These are phyloP conservation scores for Alternaria viburni DNA, from an alignment of 2,329 filamentous ascomycete genomes.

Conservation along the genomic window DNA sequence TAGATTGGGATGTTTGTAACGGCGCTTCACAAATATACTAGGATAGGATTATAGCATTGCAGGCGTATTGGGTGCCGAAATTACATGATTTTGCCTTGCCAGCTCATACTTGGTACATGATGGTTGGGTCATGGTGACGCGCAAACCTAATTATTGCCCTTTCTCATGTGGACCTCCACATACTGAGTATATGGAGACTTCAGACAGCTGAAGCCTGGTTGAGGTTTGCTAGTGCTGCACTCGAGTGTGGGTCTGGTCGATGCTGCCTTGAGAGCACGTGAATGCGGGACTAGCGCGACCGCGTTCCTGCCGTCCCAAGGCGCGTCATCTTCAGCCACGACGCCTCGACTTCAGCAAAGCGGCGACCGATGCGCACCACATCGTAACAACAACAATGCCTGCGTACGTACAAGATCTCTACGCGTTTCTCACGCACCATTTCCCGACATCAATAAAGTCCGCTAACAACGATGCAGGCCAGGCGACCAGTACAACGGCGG, in stretches of 20 bases:
- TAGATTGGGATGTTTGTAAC: background rate
- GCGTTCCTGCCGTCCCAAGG: conserved; percentile 29
- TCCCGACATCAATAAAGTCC: background rate
- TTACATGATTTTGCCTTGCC: background rate
- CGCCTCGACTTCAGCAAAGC: conserved; percentile 30
- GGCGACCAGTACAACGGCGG: conserved; percentile 47
- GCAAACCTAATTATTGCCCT: fast-evolving
- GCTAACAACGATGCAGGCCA: conserved; percentile 38
- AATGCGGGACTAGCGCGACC: conserved; percentile 21
- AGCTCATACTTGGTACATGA: background rate
- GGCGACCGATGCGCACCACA: conserved; percentile 32
- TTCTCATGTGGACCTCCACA: background rate
- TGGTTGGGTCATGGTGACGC: background rate
- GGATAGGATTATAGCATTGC: background rate
- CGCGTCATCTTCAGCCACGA: conserved; percentile 42
- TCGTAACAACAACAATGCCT: conserved; percentile 40
- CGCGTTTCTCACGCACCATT: background rate
- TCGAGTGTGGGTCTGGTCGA: background rate
- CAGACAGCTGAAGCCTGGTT: background rate
- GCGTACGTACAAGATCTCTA: conserved; percentile 34
- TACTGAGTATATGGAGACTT: background rate
- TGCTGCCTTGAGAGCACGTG: conserved; percentile 17
- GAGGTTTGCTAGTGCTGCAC: conserved; percentile 8
- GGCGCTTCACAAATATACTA: background rate
- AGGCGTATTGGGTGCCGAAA: background rate